Evolutionary conservation across 805 yeast species (phyloP), one percentile per base, ranked within the genome.

Genomic region (Candida oleophila): DNA sequence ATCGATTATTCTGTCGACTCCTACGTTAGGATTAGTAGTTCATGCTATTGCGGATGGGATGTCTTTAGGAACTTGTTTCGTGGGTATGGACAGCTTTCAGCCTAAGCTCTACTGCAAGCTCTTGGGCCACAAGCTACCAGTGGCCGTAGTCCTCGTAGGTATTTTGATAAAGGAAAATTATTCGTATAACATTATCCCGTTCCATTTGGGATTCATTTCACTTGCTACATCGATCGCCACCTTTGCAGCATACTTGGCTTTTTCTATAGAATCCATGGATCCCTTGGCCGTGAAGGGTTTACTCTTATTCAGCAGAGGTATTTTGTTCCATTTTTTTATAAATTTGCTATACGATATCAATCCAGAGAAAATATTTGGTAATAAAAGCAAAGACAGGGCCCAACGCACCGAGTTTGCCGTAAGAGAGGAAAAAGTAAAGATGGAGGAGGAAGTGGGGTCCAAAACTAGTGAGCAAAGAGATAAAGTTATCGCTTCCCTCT

Each of bases 31-130:
- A 0, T 68, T 87, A 12, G 57, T 85, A 1, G 68, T 86, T 14
- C 95, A 87, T 57, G 79, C 88, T 0, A 55, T 81, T 2, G 80
- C 87, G 1, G 95, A 87, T 55, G 95, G 95, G 1, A 68, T 87
- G 4, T 84, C 89, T 0, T 66, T 87, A 32, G 89, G 90, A 0
- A 77, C 89, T 0, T 73, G 85, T 1, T 70, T 74, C 42, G 61
- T 74, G 20, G 56, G 77, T 8, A 55, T 55, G n/a, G 60, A 68
- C 18, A 66, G 66, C 47, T 79, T 87, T 43, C 77, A 83, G 41
- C 43, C 82, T 11, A 83, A 88, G 11, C 77, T 87, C 22, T 42
- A 30, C n/a, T 32, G 33, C 33, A 42, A 40, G 15, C 21, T 42
- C 12, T 71, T 86, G 49, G 57, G 84, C 30, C 94, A 87, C 68